Base-by-base conservation (phyloP, 371 early-diverging fungal species). In the Phascolomyces articulosus region DNA sequence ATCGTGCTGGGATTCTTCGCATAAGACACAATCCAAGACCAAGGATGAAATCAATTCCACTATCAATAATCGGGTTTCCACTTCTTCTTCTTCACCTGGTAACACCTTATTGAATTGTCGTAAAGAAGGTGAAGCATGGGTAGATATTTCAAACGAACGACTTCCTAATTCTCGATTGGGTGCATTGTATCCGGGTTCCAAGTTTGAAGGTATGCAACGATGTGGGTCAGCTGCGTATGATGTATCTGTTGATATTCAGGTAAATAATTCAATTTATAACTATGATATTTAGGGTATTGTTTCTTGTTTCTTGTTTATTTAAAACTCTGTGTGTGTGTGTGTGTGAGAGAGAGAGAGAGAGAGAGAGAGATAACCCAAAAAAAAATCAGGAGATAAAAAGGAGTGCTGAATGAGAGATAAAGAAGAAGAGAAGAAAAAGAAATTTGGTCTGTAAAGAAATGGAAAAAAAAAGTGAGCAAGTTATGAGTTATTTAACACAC, bases 191-290 rank as follows among this genome's bases (percentile, higher is more conserved):
- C 67, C 88, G 2, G 92, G 92, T 16, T 77, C 85, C 20, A 58
- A 68, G 53, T 92, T 92, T 62, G 71, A 63, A 51, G 92, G 92
- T n/a, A 81, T 85, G 47, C 92, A 92, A 68, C 78, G 77, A 60
- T 84, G 87, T 51, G 87, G 86, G 16, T 67, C 74, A 20, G 77
- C 76, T 38, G 79, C 83, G 26, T 92, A 92, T 66, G 85, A 87
- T 28, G 92, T 92, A 3, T 63, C 76, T 18, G 92, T 92, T 3
- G 80, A 88, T 60, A 87, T 91, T 61, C 90, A 90, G 86, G 91
- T 89, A 34, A 34, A 44, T 13, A n/a, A n/a, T n/a, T n/a, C n/a
- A n/a, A n/a, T n/a, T n/a, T 7, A n/a, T 4, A 44, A 41, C n/a
- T 9, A 16, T 41, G 16, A 15, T 41, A 11, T 11, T n/a, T 44